Conservation (phyloP, 2,329 filamentous ascomycete genomes). For the Colletotrichum theobromicola region DNA sequence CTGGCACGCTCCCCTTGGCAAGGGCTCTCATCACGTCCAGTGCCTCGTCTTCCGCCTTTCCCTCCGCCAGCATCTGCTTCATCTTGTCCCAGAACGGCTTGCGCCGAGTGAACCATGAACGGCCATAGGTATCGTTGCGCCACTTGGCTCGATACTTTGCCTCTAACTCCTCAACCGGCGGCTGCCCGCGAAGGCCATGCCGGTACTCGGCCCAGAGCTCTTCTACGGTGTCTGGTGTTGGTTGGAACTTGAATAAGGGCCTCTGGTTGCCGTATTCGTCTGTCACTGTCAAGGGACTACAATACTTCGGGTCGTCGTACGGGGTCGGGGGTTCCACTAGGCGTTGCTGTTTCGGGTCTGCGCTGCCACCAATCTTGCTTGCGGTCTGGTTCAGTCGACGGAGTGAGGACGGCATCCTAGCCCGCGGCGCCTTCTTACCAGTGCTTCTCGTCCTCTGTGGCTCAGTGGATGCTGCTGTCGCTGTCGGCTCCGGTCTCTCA, state of each 20-base stretch:
- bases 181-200: constrained; percentile 6
- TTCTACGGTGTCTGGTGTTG: constrained; percentile 1
- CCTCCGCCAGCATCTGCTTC: not conserved
- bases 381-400: not conserved
- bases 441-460: not conserved
- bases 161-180: constrained; percentile 10
- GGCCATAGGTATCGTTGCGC: constrained; percentile 3
- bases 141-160: constrained; percentile 11
- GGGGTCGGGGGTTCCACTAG: not conserved
- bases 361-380: not conserved
- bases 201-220: constrained; percentile 22
- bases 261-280: not conserved
- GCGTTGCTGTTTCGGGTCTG: not conserved
- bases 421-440: not conserved
- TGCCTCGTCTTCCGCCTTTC: constrained; percentile 3
- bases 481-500: not conserved
- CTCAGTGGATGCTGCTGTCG: not conserved
- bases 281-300: not conserved
- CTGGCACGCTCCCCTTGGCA: not conserved
- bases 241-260: constrained; percentile 14
- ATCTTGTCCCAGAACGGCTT: constrained; percentile 18
- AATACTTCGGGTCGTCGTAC: constrained; percentile 7
- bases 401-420: not conserved
- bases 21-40: not conserved
- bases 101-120: constrained; percentile 19